Evolutionary conservation across 495 filamentous ascomycete species (phyloP).

Genomic region (Margaritispora aquatica): DNA sequence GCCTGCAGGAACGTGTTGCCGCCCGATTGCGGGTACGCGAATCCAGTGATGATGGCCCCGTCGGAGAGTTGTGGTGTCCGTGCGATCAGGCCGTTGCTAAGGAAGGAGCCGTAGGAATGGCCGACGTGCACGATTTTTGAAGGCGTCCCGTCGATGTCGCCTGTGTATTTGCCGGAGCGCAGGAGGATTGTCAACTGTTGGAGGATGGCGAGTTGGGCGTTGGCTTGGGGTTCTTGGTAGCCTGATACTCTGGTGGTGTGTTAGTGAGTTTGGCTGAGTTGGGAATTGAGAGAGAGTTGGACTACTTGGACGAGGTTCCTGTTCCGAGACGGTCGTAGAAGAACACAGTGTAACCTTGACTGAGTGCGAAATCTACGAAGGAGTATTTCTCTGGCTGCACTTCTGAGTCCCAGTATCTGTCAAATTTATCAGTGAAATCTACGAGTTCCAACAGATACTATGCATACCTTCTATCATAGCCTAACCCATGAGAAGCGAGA

Average conservation of each 20-base stretch:
- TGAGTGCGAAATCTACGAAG: slow-evolving; percentile 42
- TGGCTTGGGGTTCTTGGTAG: slow-evolving; percentile 1
- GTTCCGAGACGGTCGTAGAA: slow-evolving; percentile 47
- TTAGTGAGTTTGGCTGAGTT: slow-evolving; percentile 19
- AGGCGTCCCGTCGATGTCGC: slow-evolving; percentile 22
- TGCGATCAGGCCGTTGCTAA: slow-evolving; percentile 38
- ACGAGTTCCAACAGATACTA: too few relatives aligned
- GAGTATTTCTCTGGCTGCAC: slow-evolving; percentile 43
- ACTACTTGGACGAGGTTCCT: slow-evolving; percentile 45
- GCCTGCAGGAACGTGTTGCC: not conserved
- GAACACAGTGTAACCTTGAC: slow-evolving; percentile 40
- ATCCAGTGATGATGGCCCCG: slow-evolving; percentile 51
- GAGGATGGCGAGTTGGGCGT: slow-evolving; percentile 42
- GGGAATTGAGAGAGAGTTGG: not conserved
- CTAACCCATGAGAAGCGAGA: slow-evolving; percentile 1
- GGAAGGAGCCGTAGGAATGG: slow-evolving; percentile 44
- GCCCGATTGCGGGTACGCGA: slow-evolving; percentile 28
- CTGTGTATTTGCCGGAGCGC: slow-evolving; percentile 22
- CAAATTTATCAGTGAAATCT: too few relatives aligned
- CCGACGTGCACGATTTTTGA: slow-evolving; percentile 51
- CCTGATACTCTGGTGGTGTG: not conserved
- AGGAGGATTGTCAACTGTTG: slow-evolving; percentile 37
- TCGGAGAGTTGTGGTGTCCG: slow-evolving; percentile 46
- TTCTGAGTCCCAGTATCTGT: slow-evolving; percentile 47
- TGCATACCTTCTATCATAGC: slow-evolving; percentile 4